A percentile compares a stretch with the other conserved stretches of the same genome.
These are phyloP conservation scores for Somion occarium DNA, from an alignment of 1,284 basidiomycete species.

Conservation along the genomic window DNA sequence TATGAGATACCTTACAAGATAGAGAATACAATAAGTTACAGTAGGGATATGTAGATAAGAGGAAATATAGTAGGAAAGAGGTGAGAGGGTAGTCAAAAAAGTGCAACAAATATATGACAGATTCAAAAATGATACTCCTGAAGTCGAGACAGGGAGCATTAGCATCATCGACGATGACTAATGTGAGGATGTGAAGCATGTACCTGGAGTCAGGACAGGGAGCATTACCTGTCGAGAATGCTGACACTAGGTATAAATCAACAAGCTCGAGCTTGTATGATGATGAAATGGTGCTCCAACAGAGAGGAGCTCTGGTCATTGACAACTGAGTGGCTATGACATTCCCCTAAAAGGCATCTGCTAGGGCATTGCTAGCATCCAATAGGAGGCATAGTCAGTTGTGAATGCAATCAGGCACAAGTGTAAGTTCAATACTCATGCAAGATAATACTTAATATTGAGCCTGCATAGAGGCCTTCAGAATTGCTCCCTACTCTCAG, in stretches of 20 bases:
- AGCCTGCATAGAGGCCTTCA: neutral
- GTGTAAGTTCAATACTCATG: neutral
- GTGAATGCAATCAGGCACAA: neutral
- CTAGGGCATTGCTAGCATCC: neutral
- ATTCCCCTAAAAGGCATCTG: neutral
- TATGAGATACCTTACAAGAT: too few relatives aligned
- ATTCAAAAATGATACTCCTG: neutral
- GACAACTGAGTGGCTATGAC: neutral
- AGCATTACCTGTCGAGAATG: neutral
- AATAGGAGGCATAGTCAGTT: neutral
- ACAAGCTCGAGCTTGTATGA: too few relatives aligned
- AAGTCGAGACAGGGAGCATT: too few relatives aligned
- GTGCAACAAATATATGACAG: neutral
- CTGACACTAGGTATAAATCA: neutral
- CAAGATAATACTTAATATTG: neutral
- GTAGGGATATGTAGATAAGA: too few relatives aligned
- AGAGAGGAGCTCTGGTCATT: neutral
- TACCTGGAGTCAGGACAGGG: too few relatives aligned
- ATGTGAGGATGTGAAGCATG: too few relatives aligned
- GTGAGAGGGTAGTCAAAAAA: neutral
- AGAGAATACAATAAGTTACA: too few relatives aligned
- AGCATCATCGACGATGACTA: too few relatives aligned
- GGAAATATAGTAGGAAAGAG: too few relatives aligned
- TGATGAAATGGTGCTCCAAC: too few relatives aligned
- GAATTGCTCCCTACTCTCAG: neutral